Base-by-base conservation (phyloP, 2,329 filamentous ascomycete species). In the Alternaria burnsii region DNA sequence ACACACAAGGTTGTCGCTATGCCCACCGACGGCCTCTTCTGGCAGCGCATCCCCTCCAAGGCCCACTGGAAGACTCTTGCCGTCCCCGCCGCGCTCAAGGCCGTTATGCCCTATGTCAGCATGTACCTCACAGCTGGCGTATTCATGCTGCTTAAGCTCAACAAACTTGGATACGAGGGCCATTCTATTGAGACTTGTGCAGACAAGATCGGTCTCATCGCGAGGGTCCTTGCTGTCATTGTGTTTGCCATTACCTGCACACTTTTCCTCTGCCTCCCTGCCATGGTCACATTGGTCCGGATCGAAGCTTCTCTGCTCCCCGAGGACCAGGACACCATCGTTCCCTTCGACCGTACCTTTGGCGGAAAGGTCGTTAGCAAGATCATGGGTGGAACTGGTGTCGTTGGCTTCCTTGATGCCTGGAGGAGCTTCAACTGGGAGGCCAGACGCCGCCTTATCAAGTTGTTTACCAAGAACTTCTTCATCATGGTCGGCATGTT, bases 311-410 rank as follows among this genome's bases (percentile, higher is more conserved):
- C 92, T 50, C 88, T 97, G 69, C 87, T 98, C 3, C 87, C 93
- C 0, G 89, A 92, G 60, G 89, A 92, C 18, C 86, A 93, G 67
- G 90, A 96, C 80, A 88, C 92, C 26, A 91, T 97, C 66, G 89
- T 98, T 36, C 90, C 92, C 32, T 97, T 98, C 72, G 94, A 98
- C 83, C 91, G 93, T 66, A 90, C 89, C 30, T 96, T 96, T 73
- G 87, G 86, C 65, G 92, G 92, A 69, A 90, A 89, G 75, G 87
- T 94, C 28, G 87, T 90, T 66, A 89, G 91, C n/a, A 86, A 87
- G 61, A 85, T 93, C 51, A 82, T 93, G n/a, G 89, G 88, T 60
- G 92, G 91, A 55, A 86, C 84, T 65, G 91, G 92, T 67, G 88
- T 87, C 67, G 84, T 92, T 63, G 87, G 90, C 41, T 85, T 94